Base-by-base conservation (phyloP, 805 yeast species). In the Tetrapisispora pingtungensis region DNA sequence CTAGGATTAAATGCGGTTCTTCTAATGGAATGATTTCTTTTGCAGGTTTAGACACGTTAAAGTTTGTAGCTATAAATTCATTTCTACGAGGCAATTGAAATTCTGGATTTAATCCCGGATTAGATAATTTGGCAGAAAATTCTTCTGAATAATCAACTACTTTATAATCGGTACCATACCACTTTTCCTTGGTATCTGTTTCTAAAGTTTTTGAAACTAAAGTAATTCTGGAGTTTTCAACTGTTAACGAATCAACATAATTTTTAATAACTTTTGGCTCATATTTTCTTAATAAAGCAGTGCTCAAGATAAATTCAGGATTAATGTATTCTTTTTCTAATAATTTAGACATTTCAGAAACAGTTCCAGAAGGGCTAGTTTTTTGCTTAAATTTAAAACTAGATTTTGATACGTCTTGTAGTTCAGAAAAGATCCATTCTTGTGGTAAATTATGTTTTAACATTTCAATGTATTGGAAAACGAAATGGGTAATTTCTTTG, bases 101-200 rank as follows among this genome's bases (percentile, higher is more conserved):
- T 18, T 63, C 59, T 0, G 63, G 41, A 49, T 61, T 59, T 42
- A 48, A 44, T 37, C 59, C 57, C 43, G 64, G 61, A 45, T 49
- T 49, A 36, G 59, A 48, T 39, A 78, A 57, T 33, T 51, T 55
- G 10, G 58, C 40, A 7, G 68, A 14, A 3, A 81, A 59, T 0
- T 64, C 66, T 0, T 49, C 36, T 2, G 77, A 67, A 19, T 85
- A 55, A 14, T 68, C 65, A 10, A 65, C 69, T 36, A 73, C 60
- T 2, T 74, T 64, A 59, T 87, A 85, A 52, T 84, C 83, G 0
- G 97, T 87, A 3, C 95, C 96, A 58, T 93, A 90, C 96, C 96
- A 90, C 56, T 77, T 71, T 60, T 90, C 98, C 18, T 57, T 69
- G 14, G 64, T 50, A 44, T 73, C 73, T 3, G 78, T 72, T 7